Evolutionary conservation across 192 early-diverging fungal species (phyloP).

Genomic region (Linnemannia exigua): DNA sequence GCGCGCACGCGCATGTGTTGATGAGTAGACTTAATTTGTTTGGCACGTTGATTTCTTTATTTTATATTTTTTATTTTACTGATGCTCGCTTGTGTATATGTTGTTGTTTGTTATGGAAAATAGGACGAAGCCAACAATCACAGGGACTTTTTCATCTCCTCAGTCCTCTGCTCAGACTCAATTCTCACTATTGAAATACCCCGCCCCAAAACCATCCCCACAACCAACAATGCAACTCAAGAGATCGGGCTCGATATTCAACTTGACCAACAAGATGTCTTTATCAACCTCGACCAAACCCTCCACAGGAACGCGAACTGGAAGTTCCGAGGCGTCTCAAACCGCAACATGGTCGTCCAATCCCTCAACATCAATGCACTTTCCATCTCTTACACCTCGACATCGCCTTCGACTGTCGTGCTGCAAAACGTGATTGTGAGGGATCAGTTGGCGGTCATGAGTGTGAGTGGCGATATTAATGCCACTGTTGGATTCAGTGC

Average conservation of each 20-base stretch:
- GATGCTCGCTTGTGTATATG: neutral
- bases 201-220: neutral
- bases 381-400: slow-evolving; percentile 36
- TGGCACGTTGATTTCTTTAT: neutral
- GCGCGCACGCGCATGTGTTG: too few relatives aligned
- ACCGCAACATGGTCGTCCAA: slow-evolving; percentile 31
- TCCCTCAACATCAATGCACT: slow-evolving; percentile 44
- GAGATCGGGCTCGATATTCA: slow-evolving; percentile 27
- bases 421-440: slow-evolving; percentile 32
- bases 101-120: neutral
- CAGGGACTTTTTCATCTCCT: slow-evolving; percentile 27
- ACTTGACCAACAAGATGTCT: slow-evolving; percentile 40
- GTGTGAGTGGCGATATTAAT: slow-evolving; percentile 41
- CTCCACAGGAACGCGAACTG: slow-evolving; percentile 29
- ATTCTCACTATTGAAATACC: slow-evolving; percentile 50
- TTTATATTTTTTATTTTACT: neutral
- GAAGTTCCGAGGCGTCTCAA: slow-evolving; percentile 20
- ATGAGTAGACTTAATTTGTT: neutral
- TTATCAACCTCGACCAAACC: slow-evolving; percentile 27
- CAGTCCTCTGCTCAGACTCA: slow-evolving; percentile 37
- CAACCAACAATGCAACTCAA: neutral
- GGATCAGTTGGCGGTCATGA: slow-evolving; percentile 38
- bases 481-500: slow-evolving; percentile 15
- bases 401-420: slow-evolving; percentile 12
- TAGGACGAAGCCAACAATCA: slow-evolving; percentile 32